phyloP scores from a whole-genome alignment of 2,329 filamentous ascomycete genomes.

The Aureobasidium sp. region DNA sequence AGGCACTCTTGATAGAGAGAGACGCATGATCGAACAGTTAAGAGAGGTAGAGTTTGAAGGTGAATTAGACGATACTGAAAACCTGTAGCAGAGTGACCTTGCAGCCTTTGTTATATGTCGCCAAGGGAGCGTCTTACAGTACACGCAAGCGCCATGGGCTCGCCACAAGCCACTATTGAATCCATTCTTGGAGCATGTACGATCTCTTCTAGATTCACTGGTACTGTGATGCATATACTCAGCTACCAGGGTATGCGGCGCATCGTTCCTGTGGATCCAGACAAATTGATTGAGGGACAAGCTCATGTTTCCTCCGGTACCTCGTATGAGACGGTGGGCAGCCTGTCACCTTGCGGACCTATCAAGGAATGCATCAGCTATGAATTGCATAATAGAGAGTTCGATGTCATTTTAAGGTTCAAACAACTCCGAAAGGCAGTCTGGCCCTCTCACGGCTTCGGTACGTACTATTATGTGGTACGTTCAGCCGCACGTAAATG shows the following conservation, averaged over 20 bases:
- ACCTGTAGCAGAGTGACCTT: not conserved
- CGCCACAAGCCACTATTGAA: not conserved
- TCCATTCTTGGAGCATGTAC: not conserved
- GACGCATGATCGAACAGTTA: not conserved
- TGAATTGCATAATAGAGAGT: not conserved
- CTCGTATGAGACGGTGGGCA: not conserved
- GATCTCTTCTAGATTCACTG: not conserved
- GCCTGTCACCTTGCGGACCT: not conserved
- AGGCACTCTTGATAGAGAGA: not conserved
- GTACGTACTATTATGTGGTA: not conserved
- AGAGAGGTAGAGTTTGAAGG: not conserved
- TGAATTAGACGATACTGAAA: not conserved
- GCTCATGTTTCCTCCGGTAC: not conserved
- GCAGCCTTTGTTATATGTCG: not conserved
- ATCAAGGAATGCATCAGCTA: not conserved
- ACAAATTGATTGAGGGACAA: not conserved
- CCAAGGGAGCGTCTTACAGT: not conserved
- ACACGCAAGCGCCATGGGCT: not conserved
- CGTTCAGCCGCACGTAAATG: not conserved
- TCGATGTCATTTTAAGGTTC: constrained; percentile 4
- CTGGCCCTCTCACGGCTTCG: not conserved
- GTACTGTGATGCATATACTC: not conserved
- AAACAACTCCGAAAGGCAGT: not conserved
- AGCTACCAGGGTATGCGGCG: not conserved
- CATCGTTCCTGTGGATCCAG: not conserved